Base-by-base conservation (phyloP, 2,329 filamentous ascomycete species). In the Piedraia hortae region DNA sequence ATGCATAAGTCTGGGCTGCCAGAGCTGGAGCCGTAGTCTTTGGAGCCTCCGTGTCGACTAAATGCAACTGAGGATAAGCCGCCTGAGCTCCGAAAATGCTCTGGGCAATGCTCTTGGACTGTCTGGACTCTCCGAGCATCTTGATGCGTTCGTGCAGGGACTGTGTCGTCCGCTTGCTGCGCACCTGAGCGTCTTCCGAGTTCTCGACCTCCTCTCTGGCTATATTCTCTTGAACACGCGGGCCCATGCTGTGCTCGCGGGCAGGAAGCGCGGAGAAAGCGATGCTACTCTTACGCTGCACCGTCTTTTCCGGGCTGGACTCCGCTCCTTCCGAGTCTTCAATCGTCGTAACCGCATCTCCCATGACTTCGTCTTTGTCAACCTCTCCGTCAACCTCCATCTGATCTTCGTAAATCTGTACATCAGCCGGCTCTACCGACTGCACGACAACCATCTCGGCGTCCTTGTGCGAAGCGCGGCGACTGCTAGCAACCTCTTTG, bases 251-350 rank as follows among this genome's bases (percentile, higher is more conserved):
- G 48, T 80, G 82, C 38, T 93, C 82, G 28, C 85, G 62, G 3
- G 82, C 80, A 14, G 85, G 85, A 7, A 97, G 54, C 10, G 85
- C 77, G 16, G 85, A 77, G 47, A 97, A 93, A 27, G 73, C 89
- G 28, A 97, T 57, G 42, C 82, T 93, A 46, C 80, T 90, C 54
- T 93, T 93, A 28, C 82, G 68, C 32, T 88, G 60, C 14, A 74
- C 54, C 2, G 71, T 70, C 32, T 74, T 59, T 21, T 72, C 63
- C 0, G 73, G 73, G 33, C 70, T 80, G 1, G 72, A 75, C 1
- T 52, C 56, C 21, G 74, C 68, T 2, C 69, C 73, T 46, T 28
- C 59, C 8, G 29, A 28, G 6, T 28, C 31, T 20, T 34, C 59
- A 17, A 60, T 56, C 20, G 36, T 35, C 11, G 41, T 33, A 6